Conservation (phyloP, 2,329 filamentous ascomycete species). For the Exophiala spinifera region DNA sequence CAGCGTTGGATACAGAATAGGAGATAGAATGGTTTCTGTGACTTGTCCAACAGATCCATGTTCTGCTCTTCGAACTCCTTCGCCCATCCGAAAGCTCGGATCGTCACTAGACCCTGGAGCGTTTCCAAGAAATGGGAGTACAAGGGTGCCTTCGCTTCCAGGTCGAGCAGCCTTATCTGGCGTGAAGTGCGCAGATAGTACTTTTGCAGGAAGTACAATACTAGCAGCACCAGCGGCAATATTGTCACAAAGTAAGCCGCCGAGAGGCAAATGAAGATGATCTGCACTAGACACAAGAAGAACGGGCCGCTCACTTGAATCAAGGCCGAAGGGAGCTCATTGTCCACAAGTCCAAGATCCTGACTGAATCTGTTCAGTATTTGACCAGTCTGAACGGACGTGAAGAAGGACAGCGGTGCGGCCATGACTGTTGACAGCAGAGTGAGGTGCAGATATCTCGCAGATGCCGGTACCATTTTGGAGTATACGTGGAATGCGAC, state of each 20-base stretch:
- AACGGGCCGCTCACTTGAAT: too few relatives aligned
- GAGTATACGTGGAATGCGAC: too few relatives aligned
- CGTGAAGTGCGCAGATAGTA: conserved; percentile 60
- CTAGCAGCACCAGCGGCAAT: neutral
- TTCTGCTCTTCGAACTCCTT: neutral
- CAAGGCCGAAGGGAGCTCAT: neutral
- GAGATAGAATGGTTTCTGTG: conserved; percentile 55
- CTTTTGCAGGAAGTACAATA: conserved; percentile 43
- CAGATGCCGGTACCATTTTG: too few relatives aligned
- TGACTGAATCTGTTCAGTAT: neutral
- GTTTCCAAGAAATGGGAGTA: conserved; percentile 58
- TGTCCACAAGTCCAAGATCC: neutral
- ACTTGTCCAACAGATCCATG: neutral
- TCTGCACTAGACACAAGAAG: neutral
- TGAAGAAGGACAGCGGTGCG: neutral
- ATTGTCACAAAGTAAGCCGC: neutral
- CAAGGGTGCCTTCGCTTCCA: conserved; percentile 59
- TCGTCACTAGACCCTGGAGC: neutral
- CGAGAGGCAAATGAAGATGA: too few relatives aligned
- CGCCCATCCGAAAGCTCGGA: neutral
- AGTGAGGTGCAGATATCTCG: too few relatives aligned
- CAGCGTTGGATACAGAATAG: conserved; percentile 57
- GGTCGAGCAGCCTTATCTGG: conserved; percentile 58
- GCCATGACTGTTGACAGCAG: neutral
- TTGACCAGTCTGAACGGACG: neutral